Percentiles rank a stretch among this genome's conserved stretches.
Evolutionary conservation across 192 early-diverging fungal genomes (phyloP).

Genomic region (Fimicolochytrium jonesii): DNA sequence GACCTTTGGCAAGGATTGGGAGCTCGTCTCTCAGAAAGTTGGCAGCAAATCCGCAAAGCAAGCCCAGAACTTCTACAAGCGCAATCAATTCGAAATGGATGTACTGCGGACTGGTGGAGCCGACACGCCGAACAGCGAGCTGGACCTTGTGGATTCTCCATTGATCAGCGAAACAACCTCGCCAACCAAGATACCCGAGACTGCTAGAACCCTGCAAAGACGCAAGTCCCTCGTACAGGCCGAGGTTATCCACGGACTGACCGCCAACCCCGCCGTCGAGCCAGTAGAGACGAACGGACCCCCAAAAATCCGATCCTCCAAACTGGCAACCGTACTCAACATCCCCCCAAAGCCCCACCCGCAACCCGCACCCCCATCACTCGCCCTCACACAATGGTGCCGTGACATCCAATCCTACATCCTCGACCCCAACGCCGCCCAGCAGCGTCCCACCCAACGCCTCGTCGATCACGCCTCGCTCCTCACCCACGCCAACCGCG

Average conservation of each 20-base stretch:
- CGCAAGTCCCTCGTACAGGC: not conserved
- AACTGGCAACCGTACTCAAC: not conserved
- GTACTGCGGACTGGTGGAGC: not conserved
- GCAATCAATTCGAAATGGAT: slow-evolving; percentile 52
- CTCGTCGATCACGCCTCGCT: slow-evolving; percentile 2
- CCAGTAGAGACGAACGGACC: not conserved
- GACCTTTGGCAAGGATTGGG: slow-evolving; percentile 74
- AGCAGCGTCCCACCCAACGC: not conserved
- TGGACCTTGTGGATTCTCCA: not conserved
- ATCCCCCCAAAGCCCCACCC: too few relatives aligned
- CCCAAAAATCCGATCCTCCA: not conserved
- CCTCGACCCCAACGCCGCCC: not conserved
- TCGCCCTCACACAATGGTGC: too few relatives aligned
- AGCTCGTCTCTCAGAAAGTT: slow-evolving; percentile 63
- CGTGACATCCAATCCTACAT: not conserved
- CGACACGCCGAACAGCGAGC: not conserved
- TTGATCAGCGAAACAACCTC: not conserved
- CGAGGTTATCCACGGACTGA: not conserved
- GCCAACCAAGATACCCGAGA: not conserved
- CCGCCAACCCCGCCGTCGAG: not conserved
- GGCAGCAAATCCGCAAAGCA: slow-evolving; percentile 78
- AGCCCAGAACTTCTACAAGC: slow-evolving; percentile 76
- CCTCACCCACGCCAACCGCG: not conserved
- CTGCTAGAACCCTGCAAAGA: not conserved
- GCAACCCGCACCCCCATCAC: too few relatives aligned